Percentiles rank a stretch among this genome's conserved stretches.
Evolutionary conservation across 2,329 filamentous ascomycete genomes (phyloP).

Genomic region (Emergomyces orientalis): DNA sequence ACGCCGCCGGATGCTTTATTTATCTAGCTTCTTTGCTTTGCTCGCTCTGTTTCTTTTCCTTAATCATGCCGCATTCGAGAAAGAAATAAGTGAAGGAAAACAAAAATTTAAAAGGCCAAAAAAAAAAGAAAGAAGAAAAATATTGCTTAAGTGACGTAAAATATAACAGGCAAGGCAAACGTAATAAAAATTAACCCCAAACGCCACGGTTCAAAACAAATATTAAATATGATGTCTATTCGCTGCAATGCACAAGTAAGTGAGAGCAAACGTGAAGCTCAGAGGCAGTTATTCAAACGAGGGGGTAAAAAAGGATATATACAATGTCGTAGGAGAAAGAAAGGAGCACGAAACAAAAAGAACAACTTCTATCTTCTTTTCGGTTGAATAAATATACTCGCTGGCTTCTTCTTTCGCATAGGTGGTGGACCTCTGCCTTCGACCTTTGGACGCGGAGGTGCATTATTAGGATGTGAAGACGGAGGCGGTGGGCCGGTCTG

Average conservation of each 20-base stretch:
- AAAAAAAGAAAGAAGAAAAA: slow-evolving; percentile 8
- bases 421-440: slow-evolving; percentile 22
- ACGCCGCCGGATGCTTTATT: background rate
- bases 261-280: background rate
- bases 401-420: slow-evolving; percentile 32
- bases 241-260: background rate
- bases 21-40: background rate
- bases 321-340: slow-evolving; percentile 3
- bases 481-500: background rate
- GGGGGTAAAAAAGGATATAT: background rate
- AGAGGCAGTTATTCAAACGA: background rate
- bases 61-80: background rate
- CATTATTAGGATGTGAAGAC: background rate
- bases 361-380: slow-evolving; percentile 21
- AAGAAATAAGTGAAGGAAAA: background rate
- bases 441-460: slow-evolving; percentile 10
- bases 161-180: background rate
- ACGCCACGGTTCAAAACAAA: background rate
- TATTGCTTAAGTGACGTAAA: slow-evolving; percentile 1
- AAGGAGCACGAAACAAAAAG: background rate
- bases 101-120: slow-evolving; percentile 3
- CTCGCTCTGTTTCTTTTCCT: background rate
- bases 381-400: slow-evolving; percentile 35
- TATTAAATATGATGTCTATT: background rate
- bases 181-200: background rate